phyloP scores from a whole-genome alignment of 768 basidiomycete species.

The Aureoboletus auriporus region DNA sequence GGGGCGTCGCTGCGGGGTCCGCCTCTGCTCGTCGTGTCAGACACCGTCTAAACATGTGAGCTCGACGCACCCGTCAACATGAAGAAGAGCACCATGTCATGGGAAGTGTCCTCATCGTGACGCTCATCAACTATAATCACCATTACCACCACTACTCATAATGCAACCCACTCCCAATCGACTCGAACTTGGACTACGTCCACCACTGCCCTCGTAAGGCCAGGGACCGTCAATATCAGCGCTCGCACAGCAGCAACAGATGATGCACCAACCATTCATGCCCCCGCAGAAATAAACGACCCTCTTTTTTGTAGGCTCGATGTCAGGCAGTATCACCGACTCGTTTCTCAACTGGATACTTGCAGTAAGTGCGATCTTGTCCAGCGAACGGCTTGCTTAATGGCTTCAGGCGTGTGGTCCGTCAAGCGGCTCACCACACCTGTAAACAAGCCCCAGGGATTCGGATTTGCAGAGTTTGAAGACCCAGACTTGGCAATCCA shows the following conservation, averaged over 20 bases:
- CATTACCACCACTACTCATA: background rate
- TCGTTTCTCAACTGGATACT: slow-evolving; percentile 74
- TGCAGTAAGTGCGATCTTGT: slow-evolving; percentile 44
- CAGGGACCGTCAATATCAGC: slow-evolving; percentile 91
- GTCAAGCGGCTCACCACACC: slow-evolving; percentile 90
- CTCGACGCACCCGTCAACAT: slow-evolving; percentile 42
- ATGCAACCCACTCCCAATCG: slow-evolving; percentile 74
- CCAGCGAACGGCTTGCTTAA: background rate
- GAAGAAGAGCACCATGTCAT: slow-evolving; percentile 70
- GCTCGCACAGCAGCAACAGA: slow-evolving; percentile 81
- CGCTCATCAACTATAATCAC: slow-evolving; percentile 1
- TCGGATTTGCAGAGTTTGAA: slow-evolving; percentile 95
- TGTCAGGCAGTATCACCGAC: slow-evolving; percentile 90
- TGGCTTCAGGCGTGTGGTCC: slow-evolving; percentile 79
- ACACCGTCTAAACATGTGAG: background rate
- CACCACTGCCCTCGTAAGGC: slow-evolving; percentile 81
- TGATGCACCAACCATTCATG: slow-evolving; percentile 54
- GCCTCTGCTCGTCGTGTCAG: slow-evolving; percentile 37
- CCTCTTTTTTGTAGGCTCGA: slow-evolving; percentile 92
- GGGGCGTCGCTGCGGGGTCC: slow-evolving; percentile 66
- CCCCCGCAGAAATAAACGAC: slow-evolving; percentile 72
- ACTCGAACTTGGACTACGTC: slow-evolving; percentile 85
- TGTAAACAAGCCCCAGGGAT: slow-evolving; percentile 91
- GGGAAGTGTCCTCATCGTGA: too few species aligned
- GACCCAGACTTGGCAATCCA: slow-evolving; percentile 89